phyloP scores from a whole-genome alignment of 2,329 filamentous ascomycete species.

The Zalaria obscura region DNA sequence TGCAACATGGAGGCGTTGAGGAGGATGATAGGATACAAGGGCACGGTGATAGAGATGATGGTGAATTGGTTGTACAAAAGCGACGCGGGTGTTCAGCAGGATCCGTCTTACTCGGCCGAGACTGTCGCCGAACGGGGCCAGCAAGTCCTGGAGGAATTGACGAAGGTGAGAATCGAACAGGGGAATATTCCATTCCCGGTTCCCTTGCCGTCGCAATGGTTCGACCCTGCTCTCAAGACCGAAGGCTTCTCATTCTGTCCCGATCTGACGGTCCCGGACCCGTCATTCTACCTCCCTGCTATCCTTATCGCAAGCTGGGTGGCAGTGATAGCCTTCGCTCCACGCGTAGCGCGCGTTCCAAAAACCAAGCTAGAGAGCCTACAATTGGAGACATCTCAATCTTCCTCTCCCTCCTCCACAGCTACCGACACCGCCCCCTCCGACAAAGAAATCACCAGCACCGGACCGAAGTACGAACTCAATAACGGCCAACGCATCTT shows the following conservation, averaged over 20 bases:
- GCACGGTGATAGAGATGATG: no score
- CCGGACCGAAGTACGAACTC: constrained; percentile 2
- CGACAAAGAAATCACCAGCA: constrained; percentile 1
- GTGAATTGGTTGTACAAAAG: no score
- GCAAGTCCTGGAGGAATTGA: no score
- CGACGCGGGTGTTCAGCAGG: no score
- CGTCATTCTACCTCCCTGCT: constrained; percentile 34
- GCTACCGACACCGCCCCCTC: constrained; percentile 3
- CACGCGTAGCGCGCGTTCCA: not conserved
- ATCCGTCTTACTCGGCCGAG: no score
- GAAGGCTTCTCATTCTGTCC: constrained; percentile 50
- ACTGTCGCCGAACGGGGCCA: no score
- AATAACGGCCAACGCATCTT: constrained; percentile 10
- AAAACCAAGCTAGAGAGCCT: constrained; percentile 7
- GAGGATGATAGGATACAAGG: not conserved
- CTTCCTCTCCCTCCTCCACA: not conserved
- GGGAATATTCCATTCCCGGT: no score
- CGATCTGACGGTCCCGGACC: constrained; percentile 40
- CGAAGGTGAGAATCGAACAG: no score
- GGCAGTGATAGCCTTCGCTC: constrained; percentile 25
- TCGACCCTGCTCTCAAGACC: constrained; percentile 36
- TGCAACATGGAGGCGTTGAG: not conserved
- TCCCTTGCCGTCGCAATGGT: constrained; percentile 8
- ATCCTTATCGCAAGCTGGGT: constrained; percentile 35
- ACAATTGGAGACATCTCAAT: constrained; percentile 1